Evolutionary conservation across 1,284 basidiomycete genomes (phyloP).

Genomic region (Ceratobasidium sp.): DNA sequence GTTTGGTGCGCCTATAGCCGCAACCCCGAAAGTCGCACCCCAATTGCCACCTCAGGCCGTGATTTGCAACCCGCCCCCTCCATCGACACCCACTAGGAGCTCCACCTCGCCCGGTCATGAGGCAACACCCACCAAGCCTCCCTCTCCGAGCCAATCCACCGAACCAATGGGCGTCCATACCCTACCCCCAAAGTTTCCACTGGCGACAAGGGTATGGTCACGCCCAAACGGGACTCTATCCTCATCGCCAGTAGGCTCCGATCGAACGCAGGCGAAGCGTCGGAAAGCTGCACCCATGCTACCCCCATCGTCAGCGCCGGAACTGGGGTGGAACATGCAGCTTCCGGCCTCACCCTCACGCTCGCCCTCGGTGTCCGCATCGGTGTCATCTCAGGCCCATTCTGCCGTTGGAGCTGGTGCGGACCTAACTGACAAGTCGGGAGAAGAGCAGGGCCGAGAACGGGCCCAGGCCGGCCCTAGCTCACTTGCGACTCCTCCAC

Average conservation of each 20-base stretch:
- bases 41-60: not conserved
- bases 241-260: not conserved
- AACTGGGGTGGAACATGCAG: not conserved
- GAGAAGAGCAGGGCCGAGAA: not conserved
- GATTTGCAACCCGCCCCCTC: not conserved
- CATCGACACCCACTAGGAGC: not conserved
- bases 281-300: slow-evolving; percentile 22
- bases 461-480: slow-evolving; percentile 2
- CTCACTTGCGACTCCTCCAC: slow-evolving; percentile 5
- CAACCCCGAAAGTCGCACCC: slow-evolving; percentile 4
- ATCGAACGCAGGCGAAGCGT: slow-evolving; percentile 13
- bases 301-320: slow-evolving; percentile 11
- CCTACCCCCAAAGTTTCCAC: slow-evolving; percentile 14
- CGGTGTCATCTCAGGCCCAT: not conserved
- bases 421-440: not conserved
- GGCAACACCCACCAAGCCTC: not conserved
- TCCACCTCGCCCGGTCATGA: not conserved
- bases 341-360: slow-evolving; percentile 24
- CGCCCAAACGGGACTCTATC: not conserved
- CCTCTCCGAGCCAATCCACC: not conserved
- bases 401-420: not conserved
- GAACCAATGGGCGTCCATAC: slow-evolving; percentile 35
- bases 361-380: slow-evolving; percentile 10
- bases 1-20: slow-evolving; percentile 4
- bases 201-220: slow-evolving; percentile 26